These are phyloP conservation scores for Microbotryomycetes sp. DNA, from an alignment of 1,284 basidiomycete genomes.

Conservation along the genomic window DNA sequence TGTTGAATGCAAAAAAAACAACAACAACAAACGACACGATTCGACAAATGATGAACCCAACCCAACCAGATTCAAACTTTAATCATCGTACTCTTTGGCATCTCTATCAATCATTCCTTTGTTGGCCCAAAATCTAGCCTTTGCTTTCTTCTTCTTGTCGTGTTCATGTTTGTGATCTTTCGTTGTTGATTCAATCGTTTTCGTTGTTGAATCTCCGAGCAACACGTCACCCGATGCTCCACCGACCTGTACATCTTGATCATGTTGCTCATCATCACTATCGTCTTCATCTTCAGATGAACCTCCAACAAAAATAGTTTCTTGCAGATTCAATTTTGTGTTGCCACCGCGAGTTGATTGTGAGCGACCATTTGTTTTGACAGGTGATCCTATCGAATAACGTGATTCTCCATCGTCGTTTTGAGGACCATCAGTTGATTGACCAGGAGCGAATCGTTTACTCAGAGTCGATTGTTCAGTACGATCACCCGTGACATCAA, in stretches of 20 bases:
- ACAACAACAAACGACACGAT: no score
- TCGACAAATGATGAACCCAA: no score
- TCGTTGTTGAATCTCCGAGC: neutral
- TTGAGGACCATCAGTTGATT: neutral
- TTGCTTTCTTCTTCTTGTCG: neutral
- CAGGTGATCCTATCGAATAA: conserved; percentile 20
- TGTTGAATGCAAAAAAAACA: no score
- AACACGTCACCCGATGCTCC: neutral
- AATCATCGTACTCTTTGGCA: no score
- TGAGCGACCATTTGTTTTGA: neutral
- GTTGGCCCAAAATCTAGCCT: neutral
- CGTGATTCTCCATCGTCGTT: conserved; percentile 17
- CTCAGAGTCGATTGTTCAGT: neutral
- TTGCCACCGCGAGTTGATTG: neutral
- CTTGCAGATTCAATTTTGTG: neutral
- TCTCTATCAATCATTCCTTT: neutral
- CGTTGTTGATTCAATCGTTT: neutral
- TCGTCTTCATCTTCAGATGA: conserved; percentile 4
- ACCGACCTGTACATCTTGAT: conserved; percentile 5
- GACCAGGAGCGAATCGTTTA: conserved; percentile 4
- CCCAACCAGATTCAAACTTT: no score
- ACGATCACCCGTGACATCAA: neutral
- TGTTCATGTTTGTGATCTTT: neutral
- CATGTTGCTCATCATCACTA: neutral
- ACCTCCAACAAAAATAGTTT: conserved; percentile 1